Conservation (phyloP, 2,329 filamentous ascomycete species). For the Cladosporium sp. region DNA sequence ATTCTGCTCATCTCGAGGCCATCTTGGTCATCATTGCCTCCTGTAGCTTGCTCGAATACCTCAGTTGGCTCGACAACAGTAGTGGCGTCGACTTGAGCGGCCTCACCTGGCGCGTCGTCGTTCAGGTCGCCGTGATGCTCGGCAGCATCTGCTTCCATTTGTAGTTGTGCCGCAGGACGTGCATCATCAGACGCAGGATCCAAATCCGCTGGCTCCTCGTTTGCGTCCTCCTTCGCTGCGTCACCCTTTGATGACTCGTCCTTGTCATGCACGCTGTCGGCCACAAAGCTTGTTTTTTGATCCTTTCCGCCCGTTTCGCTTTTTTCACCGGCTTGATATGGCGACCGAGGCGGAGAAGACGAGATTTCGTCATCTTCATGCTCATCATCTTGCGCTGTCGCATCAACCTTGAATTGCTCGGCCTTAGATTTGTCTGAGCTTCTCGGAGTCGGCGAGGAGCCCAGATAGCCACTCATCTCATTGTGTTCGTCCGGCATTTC, state of each 20-base stretch:
- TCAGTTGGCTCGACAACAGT: not conserved
- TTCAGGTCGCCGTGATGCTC: not conserved
- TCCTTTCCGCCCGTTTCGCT: not conserved
- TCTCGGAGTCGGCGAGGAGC: slow-evolving; percentile 48
- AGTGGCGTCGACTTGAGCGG: slow-evolving; percentile 1
- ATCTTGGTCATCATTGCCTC: not conserved
- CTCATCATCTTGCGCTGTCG: not conserved
- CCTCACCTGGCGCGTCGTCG: not conserved
- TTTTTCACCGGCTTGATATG: not conserved
- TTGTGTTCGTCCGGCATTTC: slow-evolving; percentile 32
- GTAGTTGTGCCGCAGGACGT: slow-evolving; percentile 22
- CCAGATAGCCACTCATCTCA: slow-evolving; percentile 41
- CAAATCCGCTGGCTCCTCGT: not conserved
- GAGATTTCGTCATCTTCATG: slow-evolving; percentile 2
- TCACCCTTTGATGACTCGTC: not conserved
- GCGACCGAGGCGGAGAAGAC: slow-evolving; percentile 8
- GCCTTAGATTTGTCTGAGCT: slow-evolving; percentile 23
- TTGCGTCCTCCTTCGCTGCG: not conserved
- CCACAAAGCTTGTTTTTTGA: not conserved
- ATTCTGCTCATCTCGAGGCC: slow-evolving; percentile 28
- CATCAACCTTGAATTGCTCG: not conserved
- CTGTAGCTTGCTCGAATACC: not conserved
- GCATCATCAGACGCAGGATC: slow-evolving; percentile 23
- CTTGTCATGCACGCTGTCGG: not conserved
- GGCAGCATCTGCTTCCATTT: slow-evolving; percentile 21